These are phyloP conservation scores for Saccharomycopsis sp. DNA, from an alignment of 805 yeast genomes.

Conservation along the genomic window DNA sequence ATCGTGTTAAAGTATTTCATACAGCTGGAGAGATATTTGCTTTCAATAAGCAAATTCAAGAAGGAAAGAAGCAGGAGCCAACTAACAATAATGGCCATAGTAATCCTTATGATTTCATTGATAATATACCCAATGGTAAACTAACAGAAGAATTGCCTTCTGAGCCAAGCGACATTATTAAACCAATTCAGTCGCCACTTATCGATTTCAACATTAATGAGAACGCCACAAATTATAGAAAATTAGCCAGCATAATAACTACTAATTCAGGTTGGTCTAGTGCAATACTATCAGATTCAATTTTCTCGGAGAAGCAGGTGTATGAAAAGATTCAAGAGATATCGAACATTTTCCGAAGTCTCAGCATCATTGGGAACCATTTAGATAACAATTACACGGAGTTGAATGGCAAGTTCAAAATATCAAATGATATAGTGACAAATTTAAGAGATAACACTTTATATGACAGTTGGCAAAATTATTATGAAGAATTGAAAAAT, in stretches of 20 bases:
- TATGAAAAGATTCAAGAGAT: slow-evolving; percentile 31
- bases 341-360: slow-evolving; percentile 37
- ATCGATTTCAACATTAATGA: slow-evolving; percentile 25
- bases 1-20: slow-evolving; percentile 8
- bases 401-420: slow-evolving; percentile 39
- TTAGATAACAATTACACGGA: slow-evolving; percentile 42
- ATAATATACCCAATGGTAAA: neutral
- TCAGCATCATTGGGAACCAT: slow-evolving; percentile 43
- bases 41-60: slow-evolving; percentile 7
- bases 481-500: slow-evolving; percentile 27
- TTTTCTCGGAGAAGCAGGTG: slow-evolving; percentile 29
- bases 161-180: slow-evolving; percentile 24
- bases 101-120: slow-evolving; percentile 10
- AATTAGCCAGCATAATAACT: slow-evolving; percentile 33
- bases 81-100: slow-evolving; percentile 1
- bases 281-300: slow-evolving; percentile 37
- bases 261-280: slow-evolving; percentile 47
- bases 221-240: slow-evolving; percentile 21
- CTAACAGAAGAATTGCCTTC: neutral
- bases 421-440: slow-evolving; percentile 32
- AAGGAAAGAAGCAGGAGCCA: neutral
- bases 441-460: slow-evolving; percentile 37
- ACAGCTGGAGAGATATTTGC: slow-evolving; percentile 13
- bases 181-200: slow-evolving; percentile 34
- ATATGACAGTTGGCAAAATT: slow-evolving; percentile 34